Conservation (phyloP, 2,329 filamentous ascomycete genomes). For the Aspergillus pseudonomiae region DNA sequence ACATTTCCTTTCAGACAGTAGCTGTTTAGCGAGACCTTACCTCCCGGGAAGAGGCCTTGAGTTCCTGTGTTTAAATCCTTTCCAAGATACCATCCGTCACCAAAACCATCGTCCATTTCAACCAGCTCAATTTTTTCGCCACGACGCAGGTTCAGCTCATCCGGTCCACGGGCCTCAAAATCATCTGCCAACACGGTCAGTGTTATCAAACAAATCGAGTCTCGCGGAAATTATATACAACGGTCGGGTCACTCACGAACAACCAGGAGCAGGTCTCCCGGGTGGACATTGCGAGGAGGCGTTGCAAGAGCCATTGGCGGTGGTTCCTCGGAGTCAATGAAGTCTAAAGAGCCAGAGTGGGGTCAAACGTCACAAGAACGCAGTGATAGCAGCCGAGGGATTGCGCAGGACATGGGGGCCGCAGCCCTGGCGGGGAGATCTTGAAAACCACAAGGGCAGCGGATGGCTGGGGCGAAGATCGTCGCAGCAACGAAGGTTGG, state of each 20-base stretch:
- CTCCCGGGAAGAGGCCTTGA: constrained; percentile 53
- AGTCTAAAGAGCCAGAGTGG: constrained; percentile 17
- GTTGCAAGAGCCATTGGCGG: constrained; percentile 35
- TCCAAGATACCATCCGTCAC: constrained; percentile 68
- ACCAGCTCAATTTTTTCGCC: constrained; percentile 67
- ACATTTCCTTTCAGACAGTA: background rate
- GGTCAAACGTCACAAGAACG: constrained; percentile 10
- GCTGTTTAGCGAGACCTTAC: constrained; percentile 31
- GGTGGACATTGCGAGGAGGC: constrained; percentile 40
- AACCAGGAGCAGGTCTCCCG: constrained; percentile 49
- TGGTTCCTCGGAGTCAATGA: constrained; percentile 15
- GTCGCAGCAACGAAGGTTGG: constrained; percentile 1
- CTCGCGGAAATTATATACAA: constrained; percentile 14
- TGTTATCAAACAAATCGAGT: constrained; percentile 21
- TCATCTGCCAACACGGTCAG: constrained; percentile 65
- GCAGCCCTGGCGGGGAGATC: constrained; percentile 25
- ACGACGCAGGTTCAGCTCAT: constrained; percentile 86
- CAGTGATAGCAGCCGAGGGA: constrained; percentile 19
- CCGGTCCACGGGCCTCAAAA: constrained; percentile 85
- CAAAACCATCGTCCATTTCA: constrained; percentile 68
- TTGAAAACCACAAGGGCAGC: constrained; percentile 6
- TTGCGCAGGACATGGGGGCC: constrained; percentile 36
- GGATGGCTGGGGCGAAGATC: constrained; percentile 1
- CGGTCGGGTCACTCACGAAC: constrained; percentile 45
- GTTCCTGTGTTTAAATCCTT: constrained; percentile 46